Base-by-base conservation (phyloP, 2,329 filamentous ascomycete genomes). In the Penicillium sp. region DNA sequence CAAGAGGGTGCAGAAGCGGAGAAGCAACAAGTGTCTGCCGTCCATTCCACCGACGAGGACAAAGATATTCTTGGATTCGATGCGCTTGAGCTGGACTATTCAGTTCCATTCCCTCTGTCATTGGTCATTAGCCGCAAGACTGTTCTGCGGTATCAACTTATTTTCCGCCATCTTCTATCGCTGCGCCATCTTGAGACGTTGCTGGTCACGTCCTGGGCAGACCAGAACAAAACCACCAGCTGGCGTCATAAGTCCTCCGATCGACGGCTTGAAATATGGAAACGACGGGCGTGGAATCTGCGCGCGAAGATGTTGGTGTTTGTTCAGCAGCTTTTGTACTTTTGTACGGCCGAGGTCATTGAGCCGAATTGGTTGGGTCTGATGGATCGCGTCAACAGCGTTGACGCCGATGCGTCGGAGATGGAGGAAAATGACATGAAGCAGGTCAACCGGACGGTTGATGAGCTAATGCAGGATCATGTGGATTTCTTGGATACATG, bases 391-490 rank as follows among this genome's bases (percentile, higher is more conserved):
- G 80, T 97, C 6, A 87, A 87, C 39, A 79, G 81, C 8, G 77
- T 83, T 9, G 78, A 80, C 59, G 77, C 75, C 8, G 65, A 73
- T 56, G 66, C 68, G 8, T 70, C 65, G 39, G 73, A 69, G 64
- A 66, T 71, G 50, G 67, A 68, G 7, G 68, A 67, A 52, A 75
- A 68, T 59, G 74, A 70, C 29, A 72, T 68, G 34, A 76, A 72
- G 50, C 76, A 82, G 54, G 80, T 80, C n/a, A 86, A 84, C 64
- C 73, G 91, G 37, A 99, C 94, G 0, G 94, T 99, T 1, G 94
- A 99, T 68, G 91, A 97, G 76, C 77, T 99, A 68, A 99, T 99
- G 94, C 91, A 97, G 76, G 92, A 97, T 68, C 94, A 99, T 75
- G 92, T 99, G 57, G 94, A 97, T 75, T 99, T 99, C 72, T 78